A percentile compares a stretch with the other conserved stretches of the same genome.
phyloP scores from a whole-genome alignment of 352 stramenopile species.

The Globisporangium uncinulatum region DNA sequence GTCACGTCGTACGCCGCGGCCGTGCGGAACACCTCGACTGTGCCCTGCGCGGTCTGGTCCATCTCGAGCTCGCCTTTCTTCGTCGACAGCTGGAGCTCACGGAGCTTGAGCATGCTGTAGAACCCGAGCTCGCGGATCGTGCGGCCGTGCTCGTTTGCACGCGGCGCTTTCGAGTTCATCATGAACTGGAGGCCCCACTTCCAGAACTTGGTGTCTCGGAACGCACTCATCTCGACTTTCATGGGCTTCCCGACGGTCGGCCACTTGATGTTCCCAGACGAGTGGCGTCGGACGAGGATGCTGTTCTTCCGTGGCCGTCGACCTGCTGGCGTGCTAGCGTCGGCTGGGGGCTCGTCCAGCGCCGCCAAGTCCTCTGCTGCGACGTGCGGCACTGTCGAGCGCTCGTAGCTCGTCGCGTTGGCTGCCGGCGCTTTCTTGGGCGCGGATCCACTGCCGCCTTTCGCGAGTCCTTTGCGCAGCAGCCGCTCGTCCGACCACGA shows the following conservation, averaged over 20 bases:
- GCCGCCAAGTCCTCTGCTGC: neutral
- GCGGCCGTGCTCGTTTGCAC: constrained; percentile 70
- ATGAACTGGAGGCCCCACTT: constrained; percentile 85
- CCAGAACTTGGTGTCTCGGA: constrained; percentile 80
- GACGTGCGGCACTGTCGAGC: constrained; percentile 9
- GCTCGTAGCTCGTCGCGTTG: constrained; percentile 5
- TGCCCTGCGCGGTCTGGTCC: constrained; percentile 82
- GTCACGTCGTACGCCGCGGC: constrained; percentile 55
- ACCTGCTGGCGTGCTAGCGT: constrained; percentile 12
- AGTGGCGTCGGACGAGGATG: constrained; percentile 10
- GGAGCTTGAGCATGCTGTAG: constrained; percentile 83
- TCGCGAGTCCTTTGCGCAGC: constrained; percentile 35
- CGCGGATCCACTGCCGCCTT: constrained; percentile 12
- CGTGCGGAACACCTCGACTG: constrained; percentile 71
- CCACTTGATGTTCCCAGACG: constrained; percentile 24
- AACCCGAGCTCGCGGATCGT: constrained; percentile 82
- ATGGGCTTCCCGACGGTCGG: constrained; percentile 60
- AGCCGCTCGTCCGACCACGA: constrained; percentile 75
- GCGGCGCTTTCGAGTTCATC: constrained; percentile 71
- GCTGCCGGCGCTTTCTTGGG: constrained; percentile 2
- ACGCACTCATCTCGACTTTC: constrained; percentile 78
- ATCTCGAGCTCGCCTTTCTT: constrained; percentile 83
- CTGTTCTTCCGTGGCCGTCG: constrained; percentile 15
- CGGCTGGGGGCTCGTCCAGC: constrained; percentile 30
- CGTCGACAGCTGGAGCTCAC: constrained; percentile 64